Evolutionary conservation across 1,139 yeast species (phyloP).

Genomic region (Ogataea hybrid): DNA sequence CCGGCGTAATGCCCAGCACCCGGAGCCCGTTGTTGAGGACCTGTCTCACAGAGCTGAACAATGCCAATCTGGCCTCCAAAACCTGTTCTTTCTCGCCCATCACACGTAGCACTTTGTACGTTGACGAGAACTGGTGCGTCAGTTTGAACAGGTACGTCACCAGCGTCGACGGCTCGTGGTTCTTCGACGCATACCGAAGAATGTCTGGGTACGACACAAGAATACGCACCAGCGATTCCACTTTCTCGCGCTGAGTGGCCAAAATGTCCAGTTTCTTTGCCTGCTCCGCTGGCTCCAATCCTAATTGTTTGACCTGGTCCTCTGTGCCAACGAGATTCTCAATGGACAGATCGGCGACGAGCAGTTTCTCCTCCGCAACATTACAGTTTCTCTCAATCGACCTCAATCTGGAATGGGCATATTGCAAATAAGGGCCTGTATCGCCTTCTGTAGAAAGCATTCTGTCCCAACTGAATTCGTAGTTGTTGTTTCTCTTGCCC

Average conservation of each 20-base stretch:
- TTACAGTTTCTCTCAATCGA: slow-evolving; percentile 88
- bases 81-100: slow-evolving; percentile 91
- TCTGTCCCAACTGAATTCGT: slow-evolving; percentile 97
- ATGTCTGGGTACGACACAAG: slow-evolving; percentile 93
- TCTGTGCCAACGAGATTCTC: slow-evolving; percentile 42
- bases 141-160: slow-evolving; percentile 92
- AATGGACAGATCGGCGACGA: slow-evolving; percentile 65
- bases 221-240: slow-evolving; percentile 65
- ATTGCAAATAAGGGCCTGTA: slow-evolving; percentile 98
- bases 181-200: slow-evolving; percentile 77
- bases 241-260: slow-evolving; percentile 29
- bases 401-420: slow-evolving; percentile 96
- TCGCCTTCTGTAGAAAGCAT: slow-evolving; percentile 99
- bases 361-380: slow-evolving; percentile 40
- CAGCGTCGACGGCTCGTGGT: slow-evolving; percentile 89
- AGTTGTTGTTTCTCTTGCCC: slow-evolving; percentile 94
- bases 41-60: slow-evolving; percentile 88
- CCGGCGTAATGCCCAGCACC: slow-evolving; percentile 92
- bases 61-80: slow-evolving; percentile 90
- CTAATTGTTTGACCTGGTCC: slow-evolving; percentile 62
- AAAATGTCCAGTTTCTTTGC: slow-evolving; percentile 28
- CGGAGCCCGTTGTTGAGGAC: slow-evolving; percentile 89
- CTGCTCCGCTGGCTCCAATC: slow-evolving; percentile 27
- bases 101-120: slow-evolving; percentile 96
- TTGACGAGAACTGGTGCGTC: slow-evolving; percentile 91